Evolutionary conservation across 345 rosid genomes (phyloP).

Genomic region (Brassica napus): Da-Ae NC_063438.1:20836501-20837000

Average conservation of each 20-base stretch:
- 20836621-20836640: conserved; percentile 96
- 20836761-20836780: conserved; percentile 98
- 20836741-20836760: conserved; percentile 91
- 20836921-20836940: conserved; percentile 57
- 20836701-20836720: conserved; percentile 84
- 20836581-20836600: conserved; percentile 85
- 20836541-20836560: no score
- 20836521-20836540: no score
- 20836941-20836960: conserved; percentile 65
- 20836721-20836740: conserved; percentile 94
- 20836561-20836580: no score
- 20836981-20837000: conserved; percentile 60
- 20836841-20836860: conserved; percentile 98
- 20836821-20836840: conserved; percentile 94
- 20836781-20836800: conserved; percentile 96
- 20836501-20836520: no score
- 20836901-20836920: conserved; percentile 57
- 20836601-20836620: conserved; percentile 86
- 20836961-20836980: conserved; percentile 44
- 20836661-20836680: conserved; percentile 69
- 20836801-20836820: conserved; percentile 95
- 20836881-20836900: conserved; percentile 79
- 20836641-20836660: conserved; percentile 66
- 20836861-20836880: conserved; percentile 84
- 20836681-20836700: conserved; percentile 61